Conservation (phyloP, 1,284 basidiomycete genomes). For the Cerioporus squamosus region DNA sequence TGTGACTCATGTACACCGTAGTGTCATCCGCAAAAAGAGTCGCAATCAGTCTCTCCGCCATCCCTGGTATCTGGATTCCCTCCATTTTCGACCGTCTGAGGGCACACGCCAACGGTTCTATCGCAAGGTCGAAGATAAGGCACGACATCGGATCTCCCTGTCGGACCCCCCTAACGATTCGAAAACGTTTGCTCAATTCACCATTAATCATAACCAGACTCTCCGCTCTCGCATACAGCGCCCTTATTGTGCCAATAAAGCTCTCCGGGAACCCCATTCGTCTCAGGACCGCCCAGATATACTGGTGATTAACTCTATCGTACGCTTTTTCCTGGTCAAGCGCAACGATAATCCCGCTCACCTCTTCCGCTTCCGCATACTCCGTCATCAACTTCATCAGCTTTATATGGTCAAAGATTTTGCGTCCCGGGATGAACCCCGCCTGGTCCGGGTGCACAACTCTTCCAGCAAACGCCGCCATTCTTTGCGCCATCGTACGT, state of each 20-base stretch:
- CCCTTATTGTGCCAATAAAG: constrained; percentile 23
- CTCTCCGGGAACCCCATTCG: constrained; percentile 21
- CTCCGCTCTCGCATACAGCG: constrained; percentile 30
- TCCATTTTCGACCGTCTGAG: constrained; percentile 35
- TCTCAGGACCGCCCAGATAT: constrained; percentile 30
- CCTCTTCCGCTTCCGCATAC: constrained; percentile 29
- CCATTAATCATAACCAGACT: constrained; percentile 35
- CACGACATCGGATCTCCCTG: constrained; percentile 43
- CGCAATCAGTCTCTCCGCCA: constrained; percentile 24
- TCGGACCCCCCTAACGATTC: constrained; percentile 30
- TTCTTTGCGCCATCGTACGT: constrained; percentile 22
- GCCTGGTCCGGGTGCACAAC: constrained; percentile 34
- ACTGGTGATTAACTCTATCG: constrained; percentile 35
- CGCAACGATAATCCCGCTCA: constrained; percentile 29
- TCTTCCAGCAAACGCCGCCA: constrained; percentile 15
- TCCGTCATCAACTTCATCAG: constrained; percentile 27
- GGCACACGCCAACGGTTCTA: constrained; percentile 37
- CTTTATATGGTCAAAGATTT: constrained; percentile 29
- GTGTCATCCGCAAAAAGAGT: constrained; percentile 41
- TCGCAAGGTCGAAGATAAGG: constrained; percentile 42
- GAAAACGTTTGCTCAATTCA: constrained; percentile 20
- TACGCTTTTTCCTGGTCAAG: constrained; percentile 42
- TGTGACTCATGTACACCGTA: constrained; percentile 23
- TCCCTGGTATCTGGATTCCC: constrained; percentile 33
- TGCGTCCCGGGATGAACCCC: constrained; percentile 32